Evolutionary conservation across 305 asterid genomes (phyloP), one percentile per base, ranked within the genome.

Genomic region (Vinca major): DNA sequence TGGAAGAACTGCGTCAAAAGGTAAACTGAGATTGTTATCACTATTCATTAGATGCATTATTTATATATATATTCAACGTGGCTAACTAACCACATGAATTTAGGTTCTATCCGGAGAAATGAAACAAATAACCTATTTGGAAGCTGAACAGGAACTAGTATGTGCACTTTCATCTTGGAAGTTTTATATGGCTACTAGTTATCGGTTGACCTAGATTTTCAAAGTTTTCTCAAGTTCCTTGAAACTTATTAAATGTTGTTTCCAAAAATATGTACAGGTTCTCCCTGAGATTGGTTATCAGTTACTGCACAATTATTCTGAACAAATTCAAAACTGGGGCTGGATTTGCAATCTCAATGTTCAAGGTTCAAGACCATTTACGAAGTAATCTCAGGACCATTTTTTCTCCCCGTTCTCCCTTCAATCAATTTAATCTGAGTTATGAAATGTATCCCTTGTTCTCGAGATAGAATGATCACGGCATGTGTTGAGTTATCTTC

Each of bases 211-310:
- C 1, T 58, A 11, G 8, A 37, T 16, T 41, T 19, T 39, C 1
- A 4, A 17, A 16, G 47, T 7, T 16, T 73, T 50, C 51, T 63
- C 13, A 13, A 20, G 65, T 71, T 68, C 20, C n/a, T 51, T 43
- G 51, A 61, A 47, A 49, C 65, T 72, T 72, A 51, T 70, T 74
- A 58, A 58, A 63, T 75, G 67, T 76, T 71, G 45, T 73, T 71
- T 73, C 69, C 58, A 57, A 60, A 73, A 54, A 68, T 55, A 63
- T 53, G 70, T 8, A 19, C 77, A 92, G 98, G 88, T 84, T 67
- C 78, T 92, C 74, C 98, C 97, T 71, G 98, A 92, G 82, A 80
- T 85, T 77, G 97, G 96, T 58, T 79, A 84, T 75, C 98, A 89
- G 79, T 84, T 92, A 64, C 83, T 92, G 78, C 88, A 86, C 70